Evolutionary conservation across 345 rosid genomes (phyloP).

Genomic region (Pseudoturritis turrita): DNA sequence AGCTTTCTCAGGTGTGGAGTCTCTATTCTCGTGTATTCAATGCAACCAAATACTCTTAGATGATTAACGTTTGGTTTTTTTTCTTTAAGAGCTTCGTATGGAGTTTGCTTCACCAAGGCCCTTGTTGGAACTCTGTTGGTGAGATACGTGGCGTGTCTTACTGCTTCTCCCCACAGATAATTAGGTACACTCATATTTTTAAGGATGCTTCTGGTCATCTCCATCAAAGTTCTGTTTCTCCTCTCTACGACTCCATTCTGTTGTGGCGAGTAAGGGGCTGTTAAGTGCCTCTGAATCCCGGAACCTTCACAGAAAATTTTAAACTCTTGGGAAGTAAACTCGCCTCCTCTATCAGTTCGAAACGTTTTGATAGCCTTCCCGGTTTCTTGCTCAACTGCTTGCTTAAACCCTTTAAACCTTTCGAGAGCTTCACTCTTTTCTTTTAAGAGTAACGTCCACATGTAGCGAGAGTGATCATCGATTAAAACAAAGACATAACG

Average conservation of each 20-base stretch:
- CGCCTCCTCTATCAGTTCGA: background rate
- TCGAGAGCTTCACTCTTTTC: background rate
- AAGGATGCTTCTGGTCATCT: background rate
- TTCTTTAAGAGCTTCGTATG: background rate
- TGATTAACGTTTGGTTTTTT: background rate
- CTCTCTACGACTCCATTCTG: background rate
- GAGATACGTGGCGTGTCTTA: background rate
- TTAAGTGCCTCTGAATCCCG: background rate
- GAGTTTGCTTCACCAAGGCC: background rate
- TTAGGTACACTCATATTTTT: background rate
- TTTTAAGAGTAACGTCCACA: background rate
- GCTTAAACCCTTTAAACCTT: background rate
- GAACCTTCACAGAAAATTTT: background rate
- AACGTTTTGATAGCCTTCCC: background rate
- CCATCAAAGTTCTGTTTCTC: background rate
- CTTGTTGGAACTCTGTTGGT: background rate
- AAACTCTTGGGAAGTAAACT: background rate
- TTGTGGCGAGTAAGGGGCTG: background rate
- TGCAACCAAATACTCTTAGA: background rate
- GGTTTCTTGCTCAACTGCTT: background rate
- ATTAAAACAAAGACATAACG: background rate
- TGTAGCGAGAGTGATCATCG: background rate
- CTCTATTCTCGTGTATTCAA: fast-evolving
- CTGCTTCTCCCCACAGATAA: background rate
- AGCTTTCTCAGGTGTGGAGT: background rate